Conservation (phyloP, 2,329 filamentous ascomycete genomes). For the Colletotrichum tamarilloi region DNA sequence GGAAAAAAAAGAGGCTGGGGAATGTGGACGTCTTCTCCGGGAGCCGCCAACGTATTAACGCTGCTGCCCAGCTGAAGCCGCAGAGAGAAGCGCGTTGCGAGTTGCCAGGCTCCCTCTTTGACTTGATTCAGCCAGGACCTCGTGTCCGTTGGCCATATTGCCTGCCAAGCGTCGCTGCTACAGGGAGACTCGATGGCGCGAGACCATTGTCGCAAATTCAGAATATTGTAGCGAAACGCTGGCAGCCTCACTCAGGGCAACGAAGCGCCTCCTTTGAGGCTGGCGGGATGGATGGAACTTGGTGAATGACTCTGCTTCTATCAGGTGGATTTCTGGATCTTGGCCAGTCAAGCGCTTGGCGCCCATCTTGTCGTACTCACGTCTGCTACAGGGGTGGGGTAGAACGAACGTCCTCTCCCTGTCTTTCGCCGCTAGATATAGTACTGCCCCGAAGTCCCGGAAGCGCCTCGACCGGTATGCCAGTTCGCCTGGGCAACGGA, state of each 20-base stretch:
- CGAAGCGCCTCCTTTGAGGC: background rate
- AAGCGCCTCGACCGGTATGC: background rate
- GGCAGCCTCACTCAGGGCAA: background rate
- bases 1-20: background rate
- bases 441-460: background rate
- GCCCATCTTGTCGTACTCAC: background rate
- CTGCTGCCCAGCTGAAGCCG: background rate
- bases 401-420: background rate
- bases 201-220: background rate
- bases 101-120: background rate
- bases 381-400: background rate
- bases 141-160: background rate
- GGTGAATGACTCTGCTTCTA: background rate
- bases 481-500: background rate
- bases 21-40: background rate
- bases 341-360: background rate
- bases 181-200: background rate
- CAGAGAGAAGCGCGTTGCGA: background rate
- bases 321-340: background rate
- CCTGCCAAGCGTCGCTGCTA: background rate
- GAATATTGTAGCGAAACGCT: conserved; percentile 5
- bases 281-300: background rate
- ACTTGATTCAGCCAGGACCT: background rate
- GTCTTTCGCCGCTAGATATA: no score
- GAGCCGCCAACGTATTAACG: background rate